phyloP scores from a whole-genome alignment of 495 filamentous ascomycete genomes.

The Glonium stellatum region DNA sequence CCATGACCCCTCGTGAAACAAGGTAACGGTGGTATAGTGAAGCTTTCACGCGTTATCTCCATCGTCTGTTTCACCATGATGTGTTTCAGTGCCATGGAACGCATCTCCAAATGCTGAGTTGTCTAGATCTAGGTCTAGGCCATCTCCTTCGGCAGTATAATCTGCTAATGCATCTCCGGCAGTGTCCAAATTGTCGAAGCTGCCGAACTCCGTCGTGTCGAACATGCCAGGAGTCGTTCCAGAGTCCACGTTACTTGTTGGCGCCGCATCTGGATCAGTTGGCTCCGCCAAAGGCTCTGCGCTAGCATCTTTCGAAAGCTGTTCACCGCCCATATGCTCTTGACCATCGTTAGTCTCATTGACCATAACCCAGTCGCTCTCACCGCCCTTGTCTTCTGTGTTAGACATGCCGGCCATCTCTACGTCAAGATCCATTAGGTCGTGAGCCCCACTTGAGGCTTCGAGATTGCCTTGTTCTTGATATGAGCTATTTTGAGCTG shows the following conservation, averaged over 20 bases:
- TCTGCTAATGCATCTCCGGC: slow-evolving; percentile 58
- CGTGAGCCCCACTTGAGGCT: slow-evolving; percentile 5
- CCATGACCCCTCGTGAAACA: neutral
- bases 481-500: slow-evolving; percentile 1
- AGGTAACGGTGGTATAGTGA: neutral
- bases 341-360: slow-evolving; percentile 29
- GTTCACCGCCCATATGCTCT: slow-evolving; percentile 16
- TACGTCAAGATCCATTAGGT: slow-evolving; percentile 29
- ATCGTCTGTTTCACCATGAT: slow-evolving; percentile 35
- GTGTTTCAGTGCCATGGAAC: slow-evolving; percentile 49
- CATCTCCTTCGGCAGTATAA: slow-evolving; percentile 40
- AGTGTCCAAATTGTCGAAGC: slow-evolving; percentile 53
- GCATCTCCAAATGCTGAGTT: slow-evolving; percentile 59
- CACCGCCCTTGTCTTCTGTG: slow-evolving; percentile 23
- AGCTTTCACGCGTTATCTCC: slow-evolving; percentile 4
- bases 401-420: slow-evolving; percentile 29
- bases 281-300: slow-evolving; percentile 1
- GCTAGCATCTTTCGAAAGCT: slow-evolving; percentile 1
- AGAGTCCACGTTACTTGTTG: slow-evolving; percentile 20
- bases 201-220: slow-evolving; percentile 39
- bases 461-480: slow-evolving; percentile 11
- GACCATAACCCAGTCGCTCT: slow-evolving; percentile 58
- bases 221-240: slow-evolving; percentile 32
- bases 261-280: slow-evolving; percentile 1
- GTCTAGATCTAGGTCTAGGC: slow-evolving; percentile 48